Base-by-base conservation (phyloP, 768 basidiomycete species). In the Podaxis rugospora region DNA sequence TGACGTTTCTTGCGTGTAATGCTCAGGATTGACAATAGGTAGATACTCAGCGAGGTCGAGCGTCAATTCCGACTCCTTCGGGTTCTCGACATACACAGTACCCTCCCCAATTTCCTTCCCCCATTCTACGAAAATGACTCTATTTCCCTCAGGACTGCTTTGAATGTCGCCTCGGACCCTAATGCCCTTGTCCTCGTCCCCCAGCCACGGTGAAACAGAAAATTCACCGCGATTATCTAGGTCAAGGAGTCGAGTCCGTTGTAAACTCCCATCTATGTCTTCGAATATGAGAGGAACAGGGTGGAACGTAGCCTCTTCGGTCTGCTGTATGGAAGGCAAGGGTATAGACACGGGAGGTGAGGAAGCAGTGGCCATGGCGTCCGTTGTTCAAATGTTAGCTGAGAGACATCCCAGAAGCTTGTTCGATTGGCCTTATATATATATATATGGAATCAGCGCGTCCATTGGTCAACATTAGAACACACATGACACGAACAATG, bases 61-160 rank as follows among this genome's bases (percentile, higher is more conserved):
- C 42, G 9, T 28, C 6, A 57, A 21, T 36, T 57, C 55, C n/a
- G 35, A n/a, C n/a, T 21, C 37, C 16, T 32, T 28, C 6, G 27
- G 44, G 18, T 32, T 57, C 18, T 57, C 55, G 44, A 57, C 27
- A 32, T 44, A 21, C 5, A 57, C n/a, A 35, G 32, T 47, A 1
- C 55, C 55, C 16, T 57, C 42, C 7, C 46, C 55, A 4, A 18
- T 46, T 21, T 21, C 44, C 25, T 57, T n/a, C 28, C 55, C 55
- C 55, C 55, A 57, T 57, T 49, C 55, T n/a, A 57, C 44, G 21
- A 57, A 57, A 3, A 57, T 32, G 21, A 28, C 32, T 9, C 46
- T 25, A 5, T 46, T 46, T 32, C 44, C 55, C 9, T 32, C 18
- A 9, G 55, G 55, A 21, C 55, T 57, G 18, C 28, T 32, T 11